These are phyloP conservation scores for Cryptosporidium ryanae DNA, from an alignment of 169 alveolate species.

Conservation along the genomic window DNA sequence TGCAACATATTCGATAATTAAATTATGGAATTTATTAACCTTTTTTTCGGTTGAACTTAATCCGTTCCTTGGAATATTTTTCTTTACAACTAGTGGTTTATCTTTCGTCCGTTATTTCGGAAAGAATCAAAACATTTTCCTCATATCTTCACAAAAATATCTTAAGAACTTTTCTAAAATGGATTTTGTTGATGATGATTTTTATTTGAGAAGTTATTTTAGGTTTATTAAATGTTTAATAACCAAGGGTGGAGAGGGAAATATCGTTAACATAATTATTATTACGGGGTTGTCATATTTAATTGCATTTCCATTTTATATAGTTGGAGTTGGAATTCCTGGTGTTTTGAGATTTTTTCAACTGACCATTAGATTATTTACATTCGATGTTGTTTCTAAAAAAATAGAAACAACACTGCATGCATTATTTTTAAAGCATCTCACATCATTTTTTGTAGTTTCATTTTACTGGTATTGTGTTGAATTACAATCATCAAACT, in stretches of 20 bases:
- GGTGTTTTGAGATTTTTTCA: slow-evolving; percentile 26
- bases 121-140: slow-evolving; percentile 48
- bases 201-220: not conserved
- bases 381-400: not conserved
- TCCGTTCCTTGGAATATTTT: slow-evolving; percentile 16
- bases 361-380: slow-evolving; percentile 5
- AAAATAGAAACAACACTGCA: not conserved
- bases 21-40: slow-evolving; percentile 40
- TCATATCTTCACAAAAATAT: slow-evolving; percentile 12
- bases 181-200: not conserved
- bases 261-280: not conserved
- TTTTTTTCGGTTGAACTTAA: slow-evolving; percentile 13
- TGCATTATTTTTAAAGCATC: not conserved
- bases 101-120: slow-evolving; percentile 66
- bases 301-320: slow-evolving; percentile 31
- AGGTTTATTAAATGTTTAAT: slow-evolving; percentile 22
- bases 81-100: slow-evolving; percentile 41
- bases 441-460: slow-evolving; percentile 26
- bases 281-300: slow-evolving; percentile 27
- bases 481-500: slow-evolving; percentile 36
- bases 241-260: slow-evolving; percentile 19
- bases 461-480: slow-evolving; percentile 61
- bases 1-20: slow-evolving; percentile 36
- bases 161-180: not conserved
- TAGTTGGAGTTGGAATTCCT: slow-evolving; percentile 32